Evolutionary conservation across 768 basidiomycete genomes (phyloP).

Genomic region (Trametes sanguinea): DNA sequence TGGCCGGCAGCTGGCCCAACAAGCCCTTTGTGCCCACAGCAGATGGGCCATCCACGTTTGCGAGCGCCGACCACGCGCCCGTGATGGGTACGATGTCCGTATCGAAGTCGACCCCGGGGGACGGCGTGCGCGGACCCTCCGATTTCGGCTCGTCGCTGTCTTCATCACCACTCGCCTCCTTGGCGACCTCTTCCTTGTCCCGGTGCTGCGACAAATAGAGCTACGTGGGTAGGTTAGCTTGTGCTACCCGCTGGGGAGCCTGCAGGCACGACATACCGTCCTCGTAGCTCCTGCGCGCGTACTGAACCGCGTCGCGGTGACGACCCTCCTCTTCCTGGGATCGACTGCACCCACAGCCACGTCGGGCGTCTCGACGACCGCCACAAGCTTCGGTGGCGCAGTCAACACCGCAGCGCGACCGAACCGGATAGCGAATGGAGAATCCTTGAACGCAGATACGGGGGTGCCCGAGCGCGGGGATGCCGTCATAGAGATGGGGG

Average conservation of each 20-base stretch:
- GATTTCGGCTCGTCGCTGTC: slow-evolving; percentile 25
- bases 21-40: slow-evolving; percentile 55
- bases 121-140: slow-evolving; percentile 23
- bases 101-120: slow-evolving; percentile 59
- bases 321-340: slow-evolving; percentile 77
- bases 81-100: slow-evolving; percentile 63
- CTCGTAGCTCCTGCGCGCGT: slow-evolving; percentile 80
- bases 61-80: slow-evolving; percentile 77
- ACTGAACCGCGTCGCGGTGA: slow-evolving; percentile 87
- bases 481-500: slow-evolving; percentile 41
- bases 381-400: slow-evolving; percentile 81
- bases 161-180: slow-evolving; percentile 28
- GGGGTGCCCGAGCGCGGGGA: slow-evolving; percentile 39
- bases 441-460: slow-evolving; percentile 24
- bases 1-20: slow-evolving; percentile 59
- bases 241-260: not conserved
- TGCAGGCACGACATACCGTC: slow-evolving; percentile 46
- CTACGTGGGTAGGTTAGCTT: slow-evolving; percentile 37
- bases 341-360: slow-evolving; percentile 90
- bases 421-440: slow-evolving; percentile 48
- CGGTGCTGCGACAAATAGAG: slow-evolving; percentile 80
- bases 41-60: slow-evolving; percentile 40
- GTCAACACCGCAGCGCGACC: slow-evolving; percentile 78
- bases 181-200: slow-evolving; percentile 45
- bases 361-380: slow-evolving; percentile 84